A percentile compares a stretch with the other conserved stretches of the same genome.
Evolutionary conservation across 163 green algal species (phyloP).

Genomic region (Chloroidium sp.): DNA sequence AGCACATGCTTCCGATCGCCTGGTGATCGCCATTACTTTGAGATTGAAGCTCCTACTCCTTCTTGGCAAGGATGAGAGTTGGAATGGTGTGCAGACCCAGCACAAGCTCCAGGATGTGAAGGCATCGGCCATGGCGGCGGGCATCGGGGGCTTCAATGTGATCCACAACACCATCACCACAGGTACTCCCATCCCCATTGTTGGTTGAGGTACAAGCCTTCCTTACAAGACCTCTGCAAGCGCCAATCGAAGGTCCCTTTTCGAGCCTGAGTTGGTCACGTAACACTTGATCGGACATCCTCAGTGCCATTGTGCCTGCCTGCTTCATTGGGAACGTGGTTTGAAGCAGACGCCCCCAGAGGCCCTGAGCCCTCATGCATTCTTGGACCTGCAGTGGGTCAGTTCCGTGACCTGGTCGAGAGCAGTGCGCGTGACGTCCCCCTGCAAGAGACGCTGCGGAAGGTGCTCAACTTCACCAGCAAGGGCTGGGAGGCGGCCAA

Average conservation of each 20-base stretch:
- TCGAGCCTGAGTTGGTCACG: too few species aligned
- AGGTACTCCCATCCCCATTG: constrained; percentile 3
- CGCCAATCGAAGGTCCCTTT: too few species aligned
- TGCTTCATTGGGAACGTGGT: too few species aligned
- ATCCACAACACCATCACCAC: constrained; percentile 36
- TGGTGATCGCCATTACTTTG: too few species aligned
- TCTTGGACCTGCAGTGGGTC: constrained; percentile 28
- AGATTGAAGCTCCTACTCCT: too few species aligned
- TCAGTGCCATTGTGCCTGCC: too few species aligned
- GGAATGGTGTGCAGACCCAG: constrained; percentile 29
- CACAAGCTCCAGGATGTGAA: constrained; percentile 53
- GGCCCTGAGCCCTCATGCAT: neutral
- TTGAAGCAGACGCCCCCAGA: too few species aligned
- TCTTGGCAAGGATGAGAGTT: too few species aligned
- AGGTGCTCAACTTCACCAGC: constrained; percentile 24
- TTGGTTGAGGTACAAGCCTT: too few species aligned
- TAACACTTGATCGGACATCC: too few species aligned
- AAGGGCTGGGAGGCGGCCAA: constrained; percentile 20
- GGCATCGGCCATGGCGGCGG: constrained; percentile 44
- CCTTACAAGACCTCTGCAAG: too few species aligned
- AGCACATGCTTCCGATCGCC: too few species aligned
- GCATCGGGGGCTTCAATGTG: constrained; percentile 31
- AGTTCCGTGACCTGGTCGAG: constrained; percentile 51
- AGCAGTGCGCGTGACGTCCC: constrained; percentile 32
- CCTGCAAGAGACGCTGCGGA: constrained; percentile 43